These are phyloP conservation scores for Leccinum subgranulosum DNA, from an alignment of 768 basidiomycete species.

Conservation along the genomic window DNA sequence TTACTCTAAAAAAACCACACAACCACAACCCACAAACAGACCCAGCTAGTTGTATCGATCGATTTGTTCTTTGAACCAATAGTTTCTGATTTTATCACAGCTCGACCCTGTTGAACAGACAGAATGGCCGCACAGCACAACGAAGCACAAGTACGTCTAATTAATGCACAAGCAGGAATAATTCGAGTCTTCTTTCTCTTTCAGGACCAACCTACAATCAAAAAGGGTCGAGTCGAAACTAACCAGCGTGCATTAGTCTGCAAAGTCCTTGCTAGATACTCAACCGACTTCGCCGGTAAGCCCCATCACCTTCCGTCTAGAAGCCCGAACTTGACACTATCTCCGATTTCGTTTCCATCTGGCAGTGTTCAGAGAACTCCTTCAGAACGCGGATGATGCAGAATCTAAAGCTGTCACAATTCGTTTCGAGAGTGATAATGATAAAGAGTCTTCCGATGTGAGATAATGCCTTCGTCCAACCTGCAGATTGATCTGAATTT, in stretches of 20 bases:
- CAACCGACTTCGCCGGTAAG: conserved; percentile 81
- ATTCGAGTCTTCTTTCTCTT: too few relatives aligned
- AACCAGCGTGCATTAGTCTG: conserved; percentile 91
- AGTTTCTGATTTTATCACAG: too few relatives aligned
- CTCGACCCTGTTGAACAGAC: too few relatives aligned
- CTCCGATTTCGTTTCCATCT: conserved; percentile 30
- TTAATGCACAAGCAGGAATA: conserved; percentile 40
- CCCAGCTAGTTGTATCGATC: too few relatives aligned
- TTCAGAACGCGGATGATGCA: neutral
- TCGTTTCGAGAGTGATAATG: conserved; percentile 56
- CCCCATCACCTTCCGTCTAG: too few relatives aligned
- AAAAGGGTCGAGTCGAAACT: conserved; percentile 15
- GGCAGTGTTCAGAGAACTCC: conserved; percentile 49
- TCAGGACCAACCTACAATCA: too few relatives aligned
- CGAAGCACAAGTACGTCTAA: too few relatives aligned
- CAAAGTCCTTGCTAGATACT: conserved; percentile 93
- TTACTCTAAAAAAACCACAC: too few relatives aligned
- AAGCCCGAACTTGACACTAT: conserved; percentile 30
- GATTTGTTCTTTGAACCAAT: too few relatives aligned
- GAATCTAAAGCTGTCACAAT: conserved; percentile 72
- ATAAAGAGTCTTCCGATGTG: too few relatives aligned
- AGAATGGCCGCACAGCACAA: too few relatives aligned
- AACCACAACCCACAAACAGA: too few relatives aligned
- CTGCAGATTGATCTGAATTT: neutral
- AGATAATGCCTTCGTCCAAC: conserved; percentile 22